phyloP scores from a whole-genome alignment of 306 rosid genomes.

The Fragaria nilgerrensis region DNA sequence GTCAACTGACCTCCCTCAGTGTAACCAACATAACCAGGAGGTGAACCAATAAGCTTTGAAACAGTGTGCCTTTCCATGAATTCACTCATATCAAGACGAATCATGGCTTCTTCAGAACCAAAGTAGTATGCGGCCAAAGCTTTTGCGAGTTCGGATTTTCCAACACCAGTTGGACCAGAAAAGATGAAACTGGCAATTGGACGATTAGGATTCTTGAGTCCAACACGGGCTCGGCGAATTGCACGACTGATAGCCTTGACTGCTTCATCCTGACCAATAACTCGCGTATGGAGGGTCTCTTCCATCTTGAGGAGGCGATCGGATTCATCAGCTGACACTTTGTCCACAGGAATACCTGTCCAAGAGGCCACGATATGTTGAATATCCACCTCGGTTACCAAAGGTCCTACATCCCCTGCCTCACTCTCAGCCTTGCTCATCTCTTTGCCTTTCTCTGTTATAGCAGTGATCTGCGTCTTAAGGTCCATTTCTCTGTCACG shows the following conservation, averaged over 20 bases:
- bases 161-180: slow-evolving; percentile 99
- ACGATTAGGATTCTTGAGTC: slow-evolving; percentile 88
- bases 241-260: slow-evolving; percentile 94
- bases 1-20: slow-evolving; percentile 97
- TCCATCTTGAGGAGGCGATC: slow-evolving; percentile 98
- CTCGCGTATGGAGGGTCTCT: slow-evolving; percentile 82
- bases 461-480: slow-evolving; percentile 75
- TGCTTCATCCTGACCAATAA: slow-evolving; percentile 93
- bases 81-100: slow-evolving; percentile 96
- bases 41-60: slow-evolving; percentile 92
- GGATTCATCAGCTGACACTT: slow-evolving; percentile 90
- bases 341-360: slow-evolving; percentile 98
- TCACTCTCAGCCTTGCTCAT: slow-evolving; percentile 96
- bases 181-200: slow-evolving; percentile 97
- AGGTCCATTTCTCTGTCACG: slow-evolving; percentile 95
- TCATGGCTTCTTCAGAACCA: slow-evolving; percentile 97
- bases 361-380: slow-evolving; percentile 85
- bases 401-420: slow-evolving; percentile 83
- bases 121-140: slow-evolving; percentile 89
- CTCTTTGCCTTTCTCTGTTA: slow-evolving; percentile 86
- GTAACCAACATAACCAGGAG: slow-evolving; percentile 97
- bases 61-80: slow-evolving; percentile 97
- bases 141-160: slow-evolving; percentile 92
- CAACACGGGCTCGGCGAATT: slow-evolving; percentile 92
- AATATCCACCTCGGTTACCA: slow-evolving; percentile 87